Conservation (phyloP, 768 basidiomycete species). For the Hericium alpestre region DNA sequence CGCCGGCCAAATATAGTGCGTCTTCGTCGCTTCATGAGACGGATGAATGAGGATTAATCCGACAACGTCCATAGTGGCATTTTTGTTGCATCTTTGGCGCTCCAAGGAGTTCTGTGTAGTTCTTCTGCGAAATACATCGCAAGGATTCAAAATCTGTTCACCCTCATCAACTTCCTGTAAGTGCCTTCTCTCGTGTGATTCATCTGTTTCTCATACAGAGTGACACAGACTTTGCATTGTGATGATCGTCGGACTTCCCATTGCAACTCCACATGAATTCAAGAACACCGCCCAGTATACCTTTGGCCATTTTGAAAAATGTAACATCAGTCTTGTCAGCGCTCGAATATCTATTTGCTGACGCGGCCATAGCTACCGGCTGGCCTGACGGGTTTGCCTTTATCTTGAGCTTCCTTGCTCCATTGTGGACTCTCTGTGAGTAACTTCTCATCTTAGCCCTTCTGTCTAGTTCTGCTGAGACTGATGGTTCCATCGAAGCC, state of each 20-base stretch:
- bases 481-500: background rate
- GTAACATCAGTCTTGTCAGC: slow-evolving; percentile 24
- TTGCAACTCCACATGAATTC: slow-evolving; percentile 46
- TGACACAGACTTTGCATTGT: slow-evolving; percentile 28
- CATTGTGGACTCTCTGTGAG: slow-evolving; percentile 37
- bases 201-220: slow-evolving; percentile 22
- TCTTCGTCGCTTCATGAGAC: background rate
- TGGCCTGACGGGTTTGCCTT: slow-evolving; percentile 43
- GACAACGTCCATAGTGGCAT: slow-evolving; percentile 18
- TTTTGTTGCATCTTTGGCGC: slow-evolving; percentile 22
- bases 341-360: background rate
- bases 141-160: slow-evolving; percentile 37
- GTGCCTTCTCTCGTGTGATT: background rate
- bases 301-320: slow-evolving; percentile 51
- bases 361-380: slow-evolving; percentile 27
- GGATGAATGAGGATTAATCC: background rate
- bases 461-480: background rate
- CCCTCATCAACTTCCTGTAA: slow-evolving; percentile 1
- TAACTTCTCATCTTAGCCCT: background rate
- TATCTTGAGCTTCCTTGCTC: slow-evolving; percentile 39
- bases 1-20: slow-evolving; percentile 10
- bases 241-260: slow-evolving; percentile 49
- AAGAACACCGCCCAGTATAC: slow-evolving; percentile 53
- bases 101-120: slow-evolving; percentile 35
- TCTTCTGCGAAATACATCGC: slow-evolving; percentile 49